Evolutionary conservation across 2,329 filamentous ascomycete genomes (phyloP), one percentile per base, ranked within the genome.

Genomic region (Nectriaceae sp.): DNA sequence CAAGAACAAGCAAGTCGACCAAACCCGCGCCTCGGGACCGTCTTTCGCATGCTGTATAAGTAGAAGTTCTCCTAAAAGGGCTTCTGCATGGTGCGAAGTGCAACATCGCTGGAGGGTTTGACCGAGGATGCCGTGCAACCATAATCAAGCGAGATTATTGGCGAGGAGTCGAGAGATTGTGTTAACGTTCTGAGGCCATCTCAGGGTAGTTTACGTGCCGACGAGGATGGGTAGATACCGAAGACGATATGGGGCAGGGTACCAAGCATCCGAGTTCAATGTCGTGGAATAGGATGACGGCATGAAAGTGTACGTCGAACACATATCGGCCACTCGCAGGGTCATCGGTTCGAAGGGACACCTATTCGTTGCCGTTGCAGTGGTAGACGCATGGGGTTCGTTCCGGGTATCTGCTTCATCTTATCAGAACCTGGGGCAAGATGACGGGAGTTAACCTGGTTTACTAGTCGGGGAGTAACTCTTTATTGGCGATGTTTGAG

Each of bases 131-230:
- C 33, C 16, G 56, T 61, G 50, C 42, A 40, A 59, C 57, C 33
- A 38, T 36, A 40, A 38, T 55, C 57, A 59, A 62, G 60, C 60
- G 60, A 62, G 53, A 47, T 56, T 57, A 53, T 58, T 55, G 52
- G 52, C 44, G 44, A 53, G 33, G 47, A 37, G 36, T 46, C 48
- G 47, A 42, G n/a, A n/a, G n/a, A 6, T 29, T 6, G 24, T 29
- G 24, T 6, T 29, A 13, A 13, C 6, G 13, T 29, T 29, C 24
- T 29, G 24, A 6, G 24, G 24, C 24, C 24, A 29, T 29, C 13
- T 29, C 24, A 6, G 24, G 24, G 24, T 29, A 29, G 24, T 6
- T 29, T 13, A 6, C 6, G 24, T 29, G 6, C 13, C 13, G 24
- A 29, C 13, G 13, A 13, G 13, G 24, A 29, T 13, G n/a, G n/a